Conservation (phyloP, 2,329 filamentous ascomycete species). For the Sporothrix schenckii region DNA sequence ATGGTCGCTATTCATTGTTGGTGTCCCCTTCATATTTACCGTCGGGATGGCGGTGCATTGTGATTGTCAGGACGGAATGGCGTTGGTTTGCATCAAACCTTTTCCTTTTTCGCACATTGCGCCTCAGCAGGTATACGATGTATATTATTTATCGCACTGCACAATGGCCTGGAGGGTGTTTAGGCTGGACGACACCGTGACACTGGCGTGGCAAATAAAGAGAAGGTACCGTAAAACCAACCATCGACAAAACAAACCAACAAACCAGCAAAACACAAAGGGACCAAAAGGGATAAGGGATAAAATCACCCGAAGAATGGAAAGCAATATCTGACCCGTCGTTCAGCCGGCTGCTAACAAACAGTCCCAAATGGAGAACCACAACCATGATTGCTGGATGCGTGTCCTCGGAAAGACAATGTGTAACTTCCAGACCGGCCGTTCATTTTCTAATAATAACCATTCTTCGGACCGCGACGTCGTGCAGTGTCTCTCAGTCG, state of each 20-base stretch:
- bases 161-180: slow-evolving; percentile 3
- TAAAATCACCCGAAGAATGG: background rate
- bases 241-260: background rate
- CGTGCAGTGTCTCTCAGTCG: slow-evolving; percentile 10
- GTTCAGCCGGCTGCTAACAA: slow-evolving; percentile 12
- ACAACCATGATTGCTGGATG: background rate
- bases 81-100: too few relatives aligned
- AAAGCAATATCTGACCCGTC: slow-evolving; percentile 4
- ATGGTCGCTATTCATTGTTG: background rate
- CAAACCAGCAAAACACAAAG: background rate
- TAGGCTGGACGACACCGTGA: slow-evolving; percentile 13
- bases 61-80: too few relatives aligned
- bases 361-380: background rate
- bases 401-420: background rate
- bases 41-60: background rate
- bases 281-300: too few relatives aligned
- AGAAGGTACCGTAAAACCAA: background rate
- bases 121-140: background rate
- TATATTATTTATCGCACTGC: background rate
- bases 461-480: slow-evolving; percentile 11
- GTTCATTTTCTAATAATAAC: slow-evolving; percentile 20
- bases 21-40: background rate
- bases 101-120: too few relatives aligned
- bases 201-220: slow-evolving; percentile 12
- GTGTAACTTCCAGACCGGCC: slow-evolving; percentile 10